Base-by-base conservation (phyloP, 441 rosid genomes). In the Metrosideros polymorpha region DNA sequence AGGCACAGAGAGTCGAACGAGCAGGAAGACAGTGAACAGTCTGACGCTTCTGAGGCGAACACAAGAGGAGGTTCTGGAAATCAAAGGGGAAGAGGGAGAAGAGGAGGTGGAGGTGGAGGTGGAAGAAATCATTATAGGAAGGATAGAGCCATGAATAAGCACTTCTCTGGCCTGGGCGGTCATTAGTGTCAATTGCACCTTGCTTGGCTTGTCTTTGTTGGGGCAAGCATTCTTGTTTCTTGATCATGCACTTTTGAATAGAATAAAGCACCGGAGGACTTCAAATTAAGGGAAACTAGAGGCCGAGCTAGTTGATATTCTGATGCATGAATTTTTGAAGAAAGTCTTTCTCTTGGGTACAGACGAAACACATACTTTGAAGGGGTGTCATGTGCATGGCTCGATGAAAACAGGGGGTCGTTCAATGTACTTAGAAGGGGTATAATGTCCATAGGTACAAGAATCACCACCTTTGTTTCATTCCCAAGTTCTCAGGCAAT, bases 81-180 rank as follows among this genome's bases (percentile, higher is more conserved):
- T 83, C 61, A 57, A 9, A 88, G 94, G 71, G 94, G 93, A 85
- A 90, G 97, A 53, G 99, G 98, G 56, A 87, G 95, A 49, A 82
- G 93, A 66, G 88, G 98, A 53, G 94, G 99, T 22, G 96, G 95
- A 49, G 83, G 93, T 53, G 88, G 98, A 53, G 94, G 99, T 22
- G 96, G 98, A n/a, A 91, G 94, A 84, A 91, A 91, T 54, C 88
- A 92, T 87, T 83, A 91, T 85, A 92, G 95, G 86, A 98, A 95
- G 89, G 97, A 94, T 83, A 91, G 95, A 87, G 97, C 99, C 43
- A 92, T 93, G 92, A 91, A 83, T 82, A 96, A 98, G 86, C 98
- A 95, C 87, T 91, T 96, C 47, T 88, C 97, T 83, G 97, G 99
- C 84, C 54, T 96, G 87, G 87, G 92, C 53, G 98, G 99, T 85